Percentiles rank a stretch among this genome's conserved stretches.
These are phyloP conservation scores for Nitzschia palea DNA, from an alignment of 108 stramenopile species.

Conservation along the genomic window DNA sequence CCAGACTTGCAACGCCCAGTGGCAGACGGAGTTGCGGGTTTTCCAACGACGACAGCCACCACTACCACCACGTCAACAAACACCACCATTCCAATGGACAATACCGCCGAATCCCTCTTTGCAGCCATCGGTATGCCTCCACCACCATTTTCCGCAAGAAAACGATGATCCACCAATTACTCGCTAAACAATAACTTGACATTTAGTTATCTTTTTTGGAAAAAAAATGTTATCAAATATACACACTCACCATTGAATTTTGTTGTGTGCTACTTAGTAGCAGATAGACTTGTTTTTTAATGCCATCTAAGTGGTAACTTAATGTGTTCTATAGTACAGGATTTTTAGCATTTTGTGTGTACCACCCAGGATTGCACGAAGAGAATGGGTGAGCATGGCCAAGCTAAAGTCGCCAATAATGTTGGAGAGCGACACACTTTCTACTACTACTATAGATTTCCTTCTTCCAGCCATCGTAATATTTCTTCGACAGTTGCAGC, in stretches of 20 bases:
- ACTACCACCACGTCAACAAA: not conserved
- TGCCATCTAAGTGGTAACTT: too few species aligned
- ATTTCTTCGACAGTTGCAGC: conserved; percentile 67
- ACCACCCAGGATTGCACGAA: too few species aligned
- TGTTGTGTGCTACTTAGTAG: too few species aligned
- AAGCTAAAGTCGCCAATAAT: too few species aligned
- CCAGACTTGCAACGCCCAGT: conserved; percentile 9
- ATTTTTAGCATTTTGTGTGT: too few species aligned
- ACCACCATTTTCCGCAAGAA: conserved; percentile 37
- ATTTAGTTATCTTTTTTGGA: not conserved
- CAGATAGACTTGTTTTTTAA: too few species aligned
- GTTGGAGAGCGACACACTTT: too few species aligned
- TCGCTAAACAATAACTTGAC: not conserved
- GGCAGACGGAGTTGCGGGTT: not conserved
- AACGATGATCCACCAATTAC: not conserved
- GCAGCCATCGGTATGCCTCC: conserved; percentile 57
- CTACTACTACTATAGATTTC: conserved; percentile 57
- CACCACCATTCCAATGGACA: not conserved
- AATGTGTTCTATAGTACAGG: too few species aligned
- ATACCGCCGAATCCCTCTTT: conserved; percentile 26
- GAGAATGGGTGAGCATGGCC: too few species aligned
- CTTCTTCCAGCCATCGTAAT: conserved; percentile 78
- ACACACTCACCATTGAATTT: too few species aligned
- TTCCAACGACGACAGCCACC: not conserved
- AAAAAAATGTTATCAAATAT: too few species aligned